Percentiles rank a stretch among this genome's conserved stretches.
phyloP scores from a whole-genome alignment of 805 yeast species.

The Grigorovia transvaalensis region DNA sequence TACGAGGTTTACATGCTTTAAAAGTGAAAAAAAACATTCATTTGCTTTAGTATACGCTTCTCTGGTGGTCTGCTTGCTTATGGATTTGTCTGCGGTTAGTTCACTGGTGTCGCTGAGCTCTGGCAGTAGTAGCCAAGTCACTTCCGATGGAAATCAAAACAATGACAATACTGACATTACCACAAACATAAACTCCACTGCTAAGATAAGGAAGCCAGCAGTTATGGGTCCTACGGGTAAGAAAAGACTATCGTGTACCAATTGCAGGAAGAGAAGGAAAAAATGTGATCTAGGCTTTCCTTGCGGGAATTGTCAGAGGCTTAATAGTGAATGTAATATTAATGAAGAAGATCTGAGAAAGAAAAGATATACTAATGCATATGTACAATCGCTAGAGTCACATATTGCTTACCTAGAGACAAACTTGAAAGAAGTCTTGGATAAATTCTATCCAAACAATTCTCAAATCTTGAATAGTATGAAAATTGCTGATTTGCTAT shows the following conservation, averaged over 20 bases:
- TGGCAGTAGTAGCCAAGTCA: not conserved
- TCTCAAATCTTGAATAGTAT: conserved; percentile 10
- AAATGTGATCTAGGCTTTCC: conserved; percentile 42
- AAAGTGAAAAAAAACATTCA: not conserved
- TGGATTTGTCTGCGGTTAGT: not conserved
- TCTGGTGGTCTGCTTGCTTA: not conserved
- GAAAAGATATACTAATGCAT: conserved; percentile 39
- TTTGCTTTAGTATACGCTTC: not conserved
- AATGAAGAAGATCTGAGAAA: conserved; percentile 41
- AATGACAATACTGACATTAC: not conserved
- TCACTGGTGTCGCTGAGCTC: not conserved
- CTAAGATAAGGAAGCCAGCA: not conserved
- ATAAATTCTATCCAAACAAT: conserved; percentile 14
- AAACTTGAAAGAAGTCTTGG: conserved; percentile 17
- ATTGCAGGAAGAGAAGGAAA: conserved; percentile 30
- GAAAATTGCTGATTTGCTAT: conserved; percentile 15
- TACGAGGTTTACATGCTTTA: not conserved
- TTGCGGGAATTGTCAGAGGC: conserved; percentile 37
- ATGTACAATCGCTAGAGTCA: conserved; percentile 37
- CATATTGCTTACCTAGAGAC: conserved; percentile 24
- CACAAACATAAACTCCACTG: not conserved
- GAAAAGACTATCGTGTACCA: conserved; percentile 27
- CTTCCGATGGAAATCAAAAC: not conserved
- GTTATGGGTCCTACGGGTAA: conserved; percentile 8
- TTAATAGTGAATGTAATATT: conserved; percentile 37